Evolutionary conservation across 495 filamentous ascomycete genomes (phyloP).

Genomic region (Penicillium parvum): DNA sequence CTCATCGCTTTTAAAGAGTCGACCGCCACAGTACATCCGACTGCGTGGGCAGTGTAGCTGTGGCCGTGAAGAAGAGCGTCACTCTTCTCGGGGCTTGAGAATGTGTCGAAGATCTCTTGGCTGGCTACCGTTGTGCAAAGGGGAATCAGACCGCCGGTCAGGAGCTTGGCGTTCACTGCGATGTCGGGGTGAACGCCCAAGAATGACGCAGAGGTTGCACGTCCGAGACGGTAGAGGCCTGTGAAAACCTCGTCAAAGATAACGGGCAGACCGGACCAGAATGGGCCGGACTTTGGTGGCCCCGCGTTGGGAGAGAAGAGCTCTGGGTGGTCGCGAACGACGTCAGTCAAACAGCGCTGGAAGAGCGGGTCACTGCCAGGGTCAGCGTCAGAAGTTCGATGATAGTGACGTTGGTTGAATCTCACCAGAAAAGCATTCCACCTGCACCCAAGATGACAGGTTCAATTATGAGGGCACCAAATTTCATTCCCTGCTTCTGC

Average conservation of each 20-base stretch:
- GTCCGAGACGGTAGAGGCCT: slow-evolving; percentile 72
- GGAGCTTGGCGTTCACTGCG: slow-evolving; percentile 70
- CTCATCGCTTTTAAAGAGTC: slow-evolving; percentile 53
- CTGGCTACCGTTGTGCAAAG: slow-evolving; percentile 67
- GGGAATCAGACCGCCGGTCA: slow-evolving; percentile 74
- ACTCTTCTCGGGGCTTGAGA: slow-evolving; percentile 60
- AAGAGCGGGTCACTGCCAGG: slow-evolving; percentile 65
- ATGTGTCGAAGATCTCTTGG: slow-evolving; percentile 65
- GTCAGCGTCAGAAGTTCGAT: slow-evolving; percentile 8
- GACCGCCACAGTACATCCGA: slow-evolving; percentile 68
- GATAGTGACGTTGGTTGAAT: neutral
- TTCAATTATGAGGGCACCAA: slow-evolving; percentile 71
- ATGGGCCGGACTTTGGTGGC: slow-evolving; percentile 11
- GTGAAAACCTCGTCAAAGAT: slow-evolving; percentile 82
- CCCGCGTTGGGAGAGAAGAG: slow-evolving; percentile 36
- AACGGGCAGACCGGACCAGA: slow-evolving; percentile 68
- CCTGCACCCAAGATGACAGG: slow-evolving; percentile 72
- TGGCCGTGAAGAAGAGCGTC: slow-evolving; percentile 75
- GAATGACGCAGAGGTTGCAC: slow-evolving; percentile 59
- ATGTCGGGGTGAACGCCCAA: slow-evolving; percentile 63
- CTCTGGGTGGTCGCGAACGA: slow-evolving; percentile 52
- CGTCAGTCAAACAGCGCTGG: slow-evolving; percentile 59
- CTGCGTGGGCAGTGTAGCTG: slow-evolving; percentile 74
- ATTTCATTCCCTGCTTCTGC: slow-evolving; percentile 52
- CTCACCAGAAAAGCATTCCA: slow-evolving; percentile 72